Evolutionary conservation across 306 rosid genomes (phyloP), one percentile per base, ranked within the genome.

Genomic region (Clitoria ternatea): DNA sequence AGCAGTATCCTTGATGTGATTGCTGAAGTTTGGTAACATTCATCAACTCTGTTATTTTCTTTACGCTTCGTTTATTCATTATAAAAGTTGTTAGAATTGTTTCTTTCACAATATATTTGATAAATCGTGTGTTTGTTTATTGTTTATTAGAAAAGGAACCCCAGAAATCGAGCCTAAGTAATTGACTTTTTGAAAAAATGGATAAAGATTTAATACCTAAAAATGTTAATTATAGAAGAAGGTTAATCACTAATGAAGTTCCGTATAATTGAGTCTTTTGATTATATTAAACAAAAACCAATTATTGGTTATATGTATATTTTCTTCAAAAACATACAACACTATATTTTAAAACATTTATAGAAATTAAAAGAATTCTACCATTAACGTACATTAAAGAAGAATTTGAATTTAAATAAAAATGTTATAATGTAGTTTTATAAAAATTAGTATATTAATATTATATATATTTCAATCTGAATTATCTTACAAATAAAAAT

Each of bases 101-200:
- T 55, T 55, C 75, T 70, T 70, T 70, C 75, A 70, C 44, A 39
- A 40, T n/a, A n/a, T n/a, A n/a, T n/a, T n/a, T n/a, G n/a, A n/a
- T 40, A 13, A 40, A 39, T 15, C 75, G 17, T 55, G 66, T 55
- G n/a, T 70, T 40, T 67, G 5, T 67, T 62, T 33, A 27, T 59
- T 59, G 15, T 30, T 3, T 59, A 2, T 59, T 59, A 4, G 44
- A 32, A 61, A 60, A 62, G 0, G 69, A 40, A 35, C 52, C 69
- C 53, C 0, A 0, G 23, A 23, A 39, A 61, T 60, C 12, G 5
- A 15, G 4, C 15, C 32, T 10, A 9, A 17, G 4, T 27, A 45
- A 60, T 35, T 32, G 15, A 8, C 35, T 23, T 13, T 15, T 17
- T 15, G n/a, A n/a, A 4, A 1, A 11, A 35, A 10, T 35, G 15